Conservation (phyloP, 1,284 basidiomycete species). For the Pisolithus thermaeus region DNA sequence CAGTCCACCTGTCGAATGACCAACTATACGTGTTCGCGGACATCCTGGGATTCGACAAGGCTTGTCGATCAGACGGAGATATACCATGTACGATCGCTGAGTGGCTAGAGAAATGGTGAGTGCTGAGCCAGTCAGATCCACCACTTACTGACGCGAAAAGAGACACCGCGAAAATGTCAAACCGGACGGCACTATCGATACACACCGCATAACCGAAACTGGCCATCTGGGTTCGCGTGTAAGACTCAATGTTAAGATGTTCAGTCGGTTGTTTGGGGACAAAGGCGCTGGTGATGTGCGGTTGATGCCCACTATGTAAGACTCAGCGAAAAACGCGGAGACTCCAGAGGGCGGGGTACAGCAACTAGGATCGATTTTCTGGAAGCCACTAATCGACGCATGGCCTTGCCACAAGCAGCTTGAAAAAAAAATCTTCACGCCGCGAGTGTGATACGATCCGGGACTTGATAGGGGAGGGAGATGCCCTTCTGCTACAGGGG, state of each 20-base stretch:
- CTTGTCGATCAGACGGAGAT: constrained; percentile 17
- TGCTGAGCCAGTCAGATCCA: not conserved
- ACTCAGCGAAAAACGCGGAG: constrained; percentile 7
- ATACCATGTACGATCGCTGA: constrained; percentile 21
- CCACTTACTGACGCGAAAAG: not conserved
- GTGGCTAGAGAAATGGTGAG: constrained; percentile 19
- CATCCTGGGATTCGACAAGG: constrained; percentile 24
- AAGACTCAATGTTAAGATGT: constrained; percentile 43
- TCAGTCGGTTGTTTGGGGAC: constrained; percentile 40
- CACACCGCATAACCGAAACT: constrained; percentile 45
- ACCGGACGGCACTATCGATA: constrained; percentile 41
- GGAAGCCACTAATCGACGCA: constrained; percentile 25
- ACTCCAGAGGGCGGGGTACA: constrained; percentile 16
- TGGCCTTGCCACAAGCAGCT: constrained; percentile 21
- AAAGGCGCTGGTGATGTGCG: constrained; percentile 34
- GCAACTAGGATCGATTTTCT: constrained; percentile 22
- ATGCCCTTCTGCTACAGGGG: constrained; percentile 15
- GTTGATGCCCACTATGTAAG: no score
- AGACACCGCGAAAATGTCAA: constrained; percentile 6
- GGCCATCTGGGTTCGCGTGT: constrained; percentile 36
- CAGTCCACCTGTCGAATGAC: not conserved
- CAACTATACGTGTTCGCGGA: constrained; percentile 18
- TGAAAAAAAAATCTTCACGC: constrained; percentile 2
- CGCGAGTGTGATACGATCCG: constrained; percentile 7
- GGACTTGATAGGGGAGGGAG: not conserved